These are phyloP conservation scores for Aspergillus egyptiacus DNA, from an alignment of 495 filamentous ascomycete genomes.

Conservation along the genomic window DNA sequence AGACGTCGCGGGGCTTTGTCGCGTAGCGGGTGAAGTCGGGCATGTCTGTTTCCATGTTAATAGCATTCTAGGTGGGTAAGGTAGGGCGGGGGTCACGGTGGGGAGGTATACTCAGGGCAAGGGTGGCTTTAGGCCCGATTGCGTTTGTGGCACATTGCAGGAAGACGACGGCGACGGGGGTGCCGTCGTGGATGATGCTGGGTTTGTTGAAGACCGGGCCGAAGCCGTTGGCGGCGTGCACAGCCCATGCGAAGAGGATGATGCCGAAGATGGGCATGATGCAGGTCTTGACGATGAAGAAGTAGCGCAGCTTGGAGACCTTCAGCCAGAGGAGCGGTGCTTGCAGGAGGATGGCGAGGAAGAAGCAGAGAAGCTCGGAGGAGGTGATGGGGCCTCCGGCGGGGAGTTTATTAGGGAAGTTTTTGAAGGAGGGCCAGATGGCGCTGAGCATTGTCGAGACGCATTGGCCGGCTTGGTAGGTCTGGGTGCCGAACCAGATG, in stretches of 20 bases:
- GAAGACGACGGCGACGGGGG: constrained; percentile 21
- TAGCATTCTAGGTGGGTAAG: neutral
- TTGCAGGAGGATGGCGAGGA: constrained; percentile 46
- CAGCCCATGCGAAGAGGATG: constrained; percentile 49
- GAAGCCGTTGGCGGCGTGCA: constrained; percentile 34
- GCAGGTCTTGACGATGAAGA: constrained; percentile 55
- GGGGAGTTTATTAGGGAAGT: constrained; percentile 47
- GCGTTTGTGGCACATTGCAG: constrained; percentile 22
- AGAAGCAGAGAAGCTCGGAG: constrained; percentile 42
- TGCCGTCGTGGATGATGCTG: constrained; percentile 18
- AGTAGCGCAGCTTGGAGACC: constrained; percentile 49
- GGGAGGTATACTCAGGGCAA: constrained; percentile 31
- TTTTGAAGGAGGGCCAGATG: constrained; percentile 52
- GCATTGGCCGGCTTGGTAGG: constrained; percentile 47
- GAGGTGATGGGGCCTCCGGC: constrained; percentile 39
- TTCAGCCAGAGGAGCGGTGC: constrained; percentile 44
- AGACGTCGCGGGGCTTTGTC: constrained; percentile 43
- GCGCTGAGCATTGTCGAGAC: constrained; percentile 47
- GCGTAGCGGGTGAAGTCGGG: constrained; percentile 60
- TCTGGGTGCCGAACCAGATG: constrained; percentile 25
- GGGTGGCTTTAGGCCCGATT: constrained; percentile 21
- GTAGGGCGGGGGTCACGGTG: neutral
- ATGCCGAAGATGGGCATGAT: constrained; percentile 48
- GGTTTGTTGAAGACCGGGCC: constrained; percentile 27
- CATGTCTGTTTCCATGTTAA: constrained; percentile 29